Conservation (phyloP, 2,329 filamentous ascomycete genomes). For the Ophiostoma montium region DNA sequence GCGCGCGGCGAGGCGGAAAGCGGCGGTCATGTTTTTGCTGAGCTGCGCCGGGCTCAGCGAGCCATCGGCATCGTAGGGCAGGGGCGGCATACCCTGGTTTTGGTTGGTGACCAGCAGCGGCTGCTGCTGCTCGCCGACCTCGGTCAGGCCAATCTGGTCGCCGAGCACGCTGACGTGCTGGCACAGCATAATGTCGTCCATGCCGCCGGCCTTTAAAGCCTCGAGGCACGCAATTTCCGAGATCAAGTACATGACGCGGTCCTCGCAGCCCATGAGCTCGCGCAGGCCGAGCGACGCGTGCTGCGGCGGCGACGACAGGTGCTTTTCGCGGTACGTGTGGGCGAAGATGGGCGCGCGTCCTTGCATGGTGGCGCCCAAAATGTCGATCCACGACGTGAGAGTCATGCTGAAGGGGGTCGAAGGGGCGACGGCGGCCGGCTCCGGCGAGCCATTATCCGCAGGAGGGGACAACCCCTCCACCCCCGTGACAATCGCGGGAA, state of each 20-base stretch:
- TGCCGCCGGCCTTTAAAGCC: constrained; percentile 66
- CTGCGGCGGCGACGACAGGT: constrained; percentile 51
- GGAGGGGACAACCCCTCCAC: constrained; percentile 18
- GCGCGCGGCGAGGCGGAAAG: constrained; percentile 83
- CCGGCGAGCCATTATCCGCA: neutral
- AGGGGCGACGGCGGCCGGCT: constrained; percentile 11
- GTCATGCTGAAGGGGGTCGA: constrained; percentile 91
- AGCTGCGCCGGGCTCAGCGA: constrained; percentile 71
- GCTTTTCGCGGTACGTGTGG: constrained; percentile 90
- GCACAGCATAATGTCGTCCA: constrained; percentile 77
- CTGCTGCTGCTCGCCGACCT: constrained; percentile 42
- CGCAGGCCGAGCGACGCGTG: constrained; percentile 56
- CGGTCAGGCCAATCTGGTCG: constrained; percentile 71
- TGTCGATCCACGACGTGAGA: constrained; percentile 88
- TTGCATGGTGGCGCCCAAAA: constrained; percentile 84
- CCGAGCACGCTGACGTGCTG: constrained; percentile 80
- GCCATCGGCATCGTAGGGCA: constrained; percentile 53
- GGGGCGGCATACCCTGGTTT: constrained; percentile 17
- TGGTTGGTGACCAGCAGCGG: no score
- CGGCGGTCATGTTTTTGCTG: constrained; percentile 72
- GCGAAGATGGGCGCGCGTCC: constrained; percentile 77
- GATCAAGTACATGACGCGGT: constrained; percentile 94
- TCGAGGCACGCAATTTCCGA: constrained; percentile 95
- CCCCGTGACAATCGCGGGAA: constrained; percentile 48
- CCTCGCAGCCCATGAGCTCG: constrained; percentile 95